Conservation (phyloP, 2,329 filamentous ascomycete species). For the Xylariaceae sp. region DNA sequence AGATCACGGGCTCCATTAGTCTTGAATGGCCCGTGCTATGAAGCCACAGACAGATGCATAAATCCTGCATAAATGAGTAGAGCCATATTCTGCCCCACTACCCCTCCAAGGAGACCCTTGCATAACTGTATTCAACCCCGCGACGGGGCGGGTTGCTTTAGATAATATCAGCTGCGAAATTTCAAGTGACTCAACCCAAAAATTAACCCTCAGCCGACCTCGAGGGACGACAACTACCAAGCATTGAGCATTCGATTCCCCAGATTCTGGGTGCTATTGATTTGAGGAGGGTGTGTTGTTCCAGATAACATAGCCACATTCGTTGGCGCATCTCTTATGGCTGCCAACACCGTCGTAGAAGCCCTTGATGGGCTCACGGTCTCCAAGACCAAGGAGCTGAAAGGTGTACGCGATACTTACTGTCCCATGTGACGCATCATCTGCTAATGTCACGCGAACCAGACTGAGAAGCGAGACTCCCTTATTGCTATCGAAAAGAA, state of each 20-base stretch:
- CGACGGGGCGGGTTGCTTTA: neutral
- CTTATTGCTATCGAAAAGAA: conserved; percentile 14
- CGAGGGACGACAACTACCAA: too few species aligned
- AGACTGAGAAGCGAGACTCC: conserved; percentile 17
- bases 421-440: too few species aligned
- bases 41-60: neutral
- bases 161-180: neutral
- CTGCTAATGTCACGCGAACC: neutral
- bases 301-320: too few species aligned
- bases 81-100: neutral
- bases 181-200: neutral
- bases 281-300: too few species aligned
- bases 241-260: too few species aligned
- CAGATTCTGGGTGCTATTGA: too few species aligned
- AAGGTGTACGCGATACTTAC: neutral
- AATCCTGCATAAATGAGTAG: too few species aligned
- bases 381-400: conserved; percentile 1
- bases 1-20: too few species aligned
- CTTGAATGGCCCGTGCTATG: neutral
- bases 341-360: neutral
- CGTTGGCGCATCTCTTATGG: neutral
- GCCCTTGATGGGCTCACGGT: neutral
- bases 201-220: neutral
- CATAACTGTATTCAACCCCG: neutral
- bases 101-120: neutral